Conservation (phyloP, 2,329 filamentous ascomycete genomes). For the Cordyceps militaris region DNA sequence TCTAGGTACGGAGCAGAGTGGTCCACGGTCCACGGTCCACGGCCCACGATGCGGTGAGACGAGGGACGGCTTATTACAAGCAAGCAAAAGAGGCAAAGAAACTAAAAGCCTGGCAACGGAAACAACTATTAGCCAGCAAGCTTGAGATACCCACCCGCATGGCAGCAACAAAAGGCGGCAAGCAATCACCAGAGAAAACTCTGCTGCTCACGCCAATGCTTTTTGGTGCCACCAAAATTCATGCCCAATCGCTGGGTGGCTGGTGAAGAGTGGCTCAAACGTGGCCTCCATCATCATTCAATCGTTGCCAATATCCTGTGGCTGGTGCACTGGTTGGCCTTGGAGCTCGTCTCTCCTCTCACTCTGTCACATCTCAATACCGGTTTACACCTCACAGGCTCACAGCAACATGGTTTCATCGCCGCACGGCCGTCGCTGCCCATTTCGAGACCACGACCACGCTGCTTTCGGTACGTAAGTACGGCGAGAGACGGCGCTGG, state of each 20-base stretch:
- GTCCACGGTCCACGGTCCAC: background rate
- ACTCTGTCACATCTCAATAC: background rate
- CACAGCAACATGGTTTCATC: background rate
- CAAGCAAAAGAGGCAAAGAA: background rate
- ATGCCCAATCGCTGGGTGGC: constrained; percentile 1
- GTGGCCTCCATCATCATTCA: background rate
- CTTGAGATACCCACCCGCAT: background rate
- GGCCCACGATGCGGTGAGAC: background rate
- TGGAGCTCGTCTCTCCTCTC: background rate
- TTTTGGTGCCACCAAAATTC: background rate
- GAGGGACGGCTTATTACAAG: background rate
- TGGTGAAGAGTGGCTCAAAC: background rate
- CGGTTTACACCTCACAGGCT: background rate
- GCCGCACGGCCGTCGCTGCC: background rate
- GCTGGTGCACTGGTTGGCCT: background rate
- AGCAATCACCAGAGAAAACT: background rate
- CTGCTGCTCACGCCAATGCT: background rate
- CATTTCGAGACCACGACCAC: background rate
- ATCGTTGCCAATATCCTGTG: background rate
- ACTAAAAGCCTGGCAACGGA: too few species aligned
- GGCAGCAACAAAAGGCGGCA: background rate
- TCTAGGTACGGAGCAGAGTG: background rate
- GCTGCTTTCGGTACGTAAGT: background rate
- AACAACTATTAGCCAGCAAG: too few species aligned
- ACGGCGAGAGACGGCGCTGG: background rate